Base-by-base conservation (phyloP, 441 rosid genomes). In the Adansonia grandidieri region DNA sequence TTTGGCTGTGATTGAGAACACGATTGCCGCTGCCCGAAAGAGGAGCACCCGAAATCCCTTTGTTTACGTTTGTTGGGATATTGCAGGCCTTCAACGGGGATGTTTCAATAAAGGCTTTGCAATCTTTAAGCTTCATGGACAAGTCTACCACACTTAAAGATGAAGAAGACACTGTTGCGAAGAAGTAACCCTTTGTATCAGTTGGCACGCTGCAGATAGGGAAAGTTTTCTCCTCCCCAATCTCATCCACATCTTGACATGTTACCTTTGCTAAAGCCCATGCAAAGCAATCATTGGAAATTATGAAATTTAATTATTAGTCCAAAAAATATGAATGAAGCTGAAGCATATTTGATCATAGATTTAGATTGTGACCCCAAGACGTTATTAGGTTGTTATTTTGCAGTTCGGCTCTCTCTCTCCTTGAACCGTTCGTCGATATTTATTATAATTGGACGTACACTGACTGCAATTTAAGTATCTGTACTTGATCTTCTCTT, bases 21-120 rank as follows among this genome's bases (percentile, higher is more conserved):
- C 80, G 80, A 58, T 79, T 28, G 32, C 32, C 32, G 32, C 32
- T 72, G 4, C 86, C 22, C 1, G 82, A 75, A 66, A 89, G 87
- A 11, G 73, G 85, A 80, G 87, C 82, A 32, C 94, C 92, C 0
- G 78, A 64, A 1, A 92, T 57, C 2, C 92, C 92, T 14, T 79
- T 67, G 32, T 44, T 67, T 0, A 44, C 85, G 48, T 90, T 85
- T 10, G 86, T 82, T 11, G 93, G 88, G 53, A 75, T 76, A 10
- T 87, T 82, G 37, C 97, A 89, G 58, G 69, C 70, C 20, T 80
- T 77, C 44, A 67, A n/a, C 2, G 93, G 89, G 69, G 92, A 86
- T n/a, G 62, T n/a, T 66, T 89, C 85, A 10, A 88, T 81, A 68
- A 78, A 83, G 0, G 88, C 91, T 64, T 86, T 84, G 86, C 96